Evolutionary conservation across 2,329 filamentous ascomycete genomes (phyloP).

Genomic region (Torrubiella hemipterigena): DNA sequence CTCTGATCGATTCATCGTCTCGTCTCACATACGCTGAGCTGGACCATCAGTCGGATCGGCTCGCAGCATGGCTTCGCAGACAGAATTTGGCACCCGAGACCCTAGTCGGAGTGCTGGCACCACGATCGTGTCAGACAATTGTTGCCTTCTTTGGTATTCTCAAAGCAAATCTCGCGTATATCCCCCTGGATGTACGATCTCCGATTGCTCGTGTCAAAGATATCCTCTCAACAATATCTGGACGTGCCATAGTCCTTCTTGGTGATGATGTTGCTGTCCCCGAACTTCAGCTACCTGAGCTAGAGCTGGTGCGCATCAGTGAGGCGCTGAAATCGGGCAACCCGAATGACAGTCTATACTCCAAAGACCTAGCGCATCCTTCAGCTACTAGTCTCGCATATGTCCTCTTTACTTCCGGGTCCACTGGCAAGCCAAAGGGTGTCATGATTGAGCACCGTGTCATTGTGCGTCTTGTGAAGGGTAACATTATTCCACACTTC

Average conservation of each 20-base stretch:
- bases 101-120: slow-evolving; percentile 9
- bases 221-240: slow-evolving; percentile 5
- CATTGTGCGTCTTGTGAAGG: slow-evolving; percentile 7
- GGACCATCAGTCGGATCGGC: slow-evolving; percentile 7
- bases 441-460: slow-evolving; percentile 20
- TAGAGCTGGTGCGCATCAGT: background rate
- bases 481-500: background rate
- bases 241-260: slow-evolving; percentile 5
- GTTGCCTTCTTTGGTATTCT: slow-evolving; percentile 12
- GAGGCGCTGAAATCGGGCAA: background rate
- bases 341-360: background rate
- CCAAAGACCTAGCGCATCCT: background rate
- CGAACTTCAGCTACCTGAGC: background rate
- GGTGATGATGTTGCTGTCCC: slow-evolving; percentile 2
- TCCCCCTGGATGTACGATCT: slow-evolving; percentile 11
- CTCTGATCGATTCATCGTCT: slow-evolving; percentile 8
- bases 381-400: slow-evolving; percentile 9
- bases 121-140: slow-evolving; percentile 13
- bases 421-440: slow-evolving; percentile 36
- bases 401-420: slow-evolving; percentile 39
- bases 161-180: slow-evolving; percentile 14
- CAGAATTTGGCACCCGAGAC: slow-evolving; percentile 7
- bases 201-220: slow-evolving; percentile 8
- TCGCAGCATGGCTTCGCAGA: slow-evolving; percentile 10
- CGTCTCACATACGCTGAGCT: slow-evolving; percentile 13